phyloP scores from a whole-genome alignment of 2,329 filamentous ascomycete genomes.

The Calonectria honghensis region DNA sequence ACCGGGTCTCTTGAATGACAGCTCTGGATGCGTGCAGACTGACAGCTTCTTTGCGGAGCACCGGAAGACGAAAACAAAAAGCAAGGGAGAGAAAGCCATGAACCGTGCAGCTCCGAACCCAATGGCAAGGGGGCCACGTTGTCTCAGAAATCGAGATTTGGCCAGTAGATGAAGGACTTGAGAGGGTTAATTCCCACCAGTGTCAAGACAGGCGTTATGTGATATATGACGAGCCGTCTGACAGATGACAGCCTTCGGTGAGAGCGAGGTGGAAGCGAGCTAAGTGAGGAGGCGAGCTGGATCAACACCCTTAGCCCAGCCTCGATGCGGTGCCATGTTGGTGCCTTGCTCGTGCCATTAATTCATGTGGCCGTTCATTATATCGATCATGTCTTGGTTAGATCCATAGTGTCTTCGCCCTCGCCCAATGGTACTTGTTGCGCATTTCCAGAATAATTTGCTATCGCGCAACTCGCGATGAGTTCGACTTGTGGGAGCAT shows the following conservation, averaged over 20 bases:
- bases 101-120: slow-evolving; percentile 35
- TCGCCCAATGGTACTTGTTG: neutral
- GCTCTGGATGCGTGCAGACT: slow-evolving; percentile 1
- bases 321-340: neutral
- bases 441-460: neutral
- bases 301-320: neutral
- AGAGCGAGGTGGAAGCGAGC: slow-evolving; percentile 7
- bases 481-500: neutral
- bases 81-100: slow-evolving; percentile 46
- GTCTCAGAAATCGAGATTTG: slow-evolving; percentile 36
- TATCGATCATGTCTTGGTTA: neutral
- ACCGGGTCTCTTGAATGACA: slow-evolving; percentile 36
- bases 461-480: neutral
- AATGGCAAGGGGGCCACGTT: slow-evolving; percentile 45
- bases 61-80: slow-evolving; percentile 47
- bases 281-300: neutral
- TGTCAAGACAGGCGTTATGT: slow-evolving; percentile 41
- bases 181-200: slow-evolving; percentile 41
- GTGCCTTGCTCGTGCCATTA: too few species aligned
- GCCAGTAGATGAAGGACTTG: slow-evolving; percentile 28
- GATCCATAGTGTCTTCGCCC: neutral
- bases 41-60: slow-evolving; percentile 37
- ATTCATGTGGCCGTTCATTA: neutral
- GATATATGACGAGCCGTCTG: slow-evolving; percentile 52
- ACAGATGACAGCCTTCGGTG: slow-evolving; percentile 34